These are phyloP conservation scores for Aureococcus anophagefferens DNA, from an alignment of 108 stramenopile species.

Conservation along the genomic window DNA sequence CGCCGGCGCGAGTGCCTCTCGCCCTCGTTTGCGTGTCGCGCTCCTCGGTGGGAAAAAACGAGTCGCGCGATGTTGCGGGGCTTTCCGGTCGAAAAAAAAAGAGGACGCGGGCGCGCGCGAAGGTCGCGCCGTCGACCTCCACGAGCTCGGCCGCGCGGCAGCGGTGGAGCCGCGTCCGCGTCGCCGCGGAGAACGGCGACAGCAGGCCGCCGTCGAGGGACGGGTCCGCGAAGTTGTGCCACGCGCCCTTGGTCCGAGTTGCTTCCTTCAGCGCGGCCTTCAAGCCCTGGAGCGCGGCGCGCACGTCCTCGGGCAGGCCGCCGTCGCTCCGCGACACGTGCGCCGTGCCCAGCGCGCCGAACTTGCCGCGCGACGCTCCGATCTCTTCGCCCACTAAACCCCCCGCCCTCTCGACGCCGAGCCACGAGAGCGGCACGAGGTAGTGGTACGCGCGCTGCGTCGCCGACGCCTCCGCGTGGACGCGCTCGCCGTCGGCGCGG, in stretches of 20 bases:
- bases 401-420: constrained; percentile 26
- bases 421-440: constrained; percentile 53
- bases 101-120: no score
- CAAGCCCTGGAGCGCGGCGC: constrained; percentile 23
- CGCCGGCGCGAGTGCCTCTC: no score
- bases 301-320: not conserved
- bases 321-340: not conserved
- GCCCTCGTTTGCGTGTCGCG: no score
- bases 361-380: not conserved
- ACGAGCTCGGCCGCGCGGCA: not conserved
- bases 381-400: no score
- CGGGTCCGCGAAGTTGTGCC: constrained; percentile 62
- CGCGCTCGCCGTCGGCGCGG: constrained; percentile 25
- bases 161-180: not conserved
- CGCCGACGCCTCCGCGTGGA: constrained; percentile 56
- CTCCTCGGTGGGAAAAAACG: no score
- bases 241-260: constrained; percentile 36
- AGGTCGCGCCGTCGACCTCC: not conserved
- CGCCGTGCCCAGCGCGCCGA: not conserved
- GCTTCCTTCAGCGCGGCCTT: constrained; percentile 31
- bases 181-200: not conserved
- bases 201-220: constrained; percentile 37
- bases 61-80: no score
- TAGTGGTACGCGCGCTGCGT: constrained; percentile 60
- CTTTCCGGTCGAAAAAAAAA: no score